A percentile compares a stretch with the other conserved stretches of the same genome.
These are phyloP conservation scores for Exophiala viscosa DNA, from an alignment of 2,329 filamentous ascomycete species.

Conservation along the genomic window DNA sequence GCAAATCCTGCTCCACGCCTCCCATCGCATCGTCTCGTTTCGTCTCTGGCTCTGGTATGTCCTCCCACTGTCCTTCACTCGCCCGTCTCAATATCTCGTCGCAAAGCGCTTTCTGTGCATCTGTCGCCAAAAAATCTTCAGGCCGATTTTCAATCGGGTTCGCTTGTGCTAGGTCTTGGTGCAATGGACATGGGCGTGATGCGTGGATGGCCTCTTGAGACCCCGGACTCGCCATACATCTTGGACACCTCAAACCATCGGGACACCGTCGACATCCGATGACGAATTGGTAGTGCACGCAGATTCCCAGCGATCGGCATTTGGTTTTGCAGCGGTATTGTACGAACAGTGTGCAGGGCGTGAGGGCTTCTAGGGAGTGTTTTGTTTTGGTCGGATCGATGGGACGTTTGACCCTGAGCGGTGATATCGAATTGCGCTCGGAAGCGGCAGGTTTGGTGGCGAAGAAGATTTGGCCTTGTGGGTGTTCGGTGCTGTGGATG, in stretches of 20 bases:
- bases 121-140: conserved; percentile 24
- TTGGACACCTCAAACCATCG: conserved; percentile 22
- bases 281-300: conserved; percentile 25
- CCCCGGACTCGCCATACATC: conserved; percentile 7
- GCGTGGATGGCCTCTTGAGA: conserved; percentile 18
- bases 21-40: too few relatives aligned
- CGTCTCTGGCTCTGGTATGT: conserved; percentile 1
- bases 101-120: conserved; percentile 14
- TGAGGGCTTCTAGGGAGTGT: conserved; percentile 10
- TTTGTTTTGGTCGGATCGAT: conserved; percentile 1
- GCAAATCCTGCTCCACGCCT: too few relatives aligned
- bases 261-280: conserved; percentile 16
- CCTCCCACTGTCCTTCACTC: conserved; percentile 13
- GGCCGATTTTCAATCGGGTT: conserved; percentile 22
- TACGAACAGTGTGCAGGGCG: conserved; percentile 21
- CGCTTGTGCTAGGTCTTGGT: conserved; percentile 14
- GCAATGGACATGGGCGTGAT: conserved; percentile 20
- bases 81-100: conserved; percentile 16
- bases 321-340: conserved; percentile 18
- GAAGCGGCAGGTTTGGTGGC: not conserved
- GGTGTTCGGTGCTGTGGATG: conserved; percentile 8
- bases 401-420: conserved; percentile 9
- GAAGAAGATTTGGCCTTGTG: conserved; percentile 8
- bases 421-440: conserved; percentile 6
- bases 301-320: conserved; percentile 26